Percentiles rank a stretch among this genome's conserved stretches.
phyloP scores from a whole-genome alignment of 352 stramenopile species.

The Phytopythium boreale region DNA sequence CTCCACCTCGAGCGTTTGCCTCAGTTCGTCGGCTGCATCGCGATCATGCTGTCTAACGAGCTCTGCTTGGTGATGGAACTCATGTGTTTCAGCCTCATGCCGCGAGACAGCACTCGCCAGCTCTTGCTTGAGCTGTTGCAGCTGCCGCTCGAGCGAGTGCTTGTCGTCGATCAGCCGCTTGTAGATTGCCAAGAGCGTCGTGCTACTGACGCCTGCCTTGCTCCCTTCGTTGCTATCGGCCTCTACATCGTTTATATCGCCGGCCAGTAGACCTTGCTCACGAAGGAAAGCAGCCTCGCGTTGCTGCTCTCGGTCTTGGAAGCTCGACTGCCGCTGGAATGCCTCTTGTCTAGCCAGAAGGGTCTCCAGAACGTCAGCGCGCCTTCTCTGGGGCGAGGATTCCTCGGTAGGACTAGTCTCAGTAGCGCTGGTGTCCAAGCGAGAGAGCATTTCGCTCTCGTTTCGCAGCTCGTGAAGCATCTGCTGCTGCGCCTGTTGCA shows the following conservation, averaged over 20 bases:
- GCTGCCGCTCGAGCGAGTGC: conserved; percentile 11
- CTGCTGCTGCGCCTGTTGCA: conserved; percentile 17
- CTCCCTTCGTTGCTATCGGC: not conserved
- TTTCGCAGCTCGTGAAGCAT: conserved; percentile 17
- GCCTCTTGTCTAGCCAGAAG: conserved; percentile 18
- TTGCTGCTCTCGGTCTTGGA: conserved; percentile 10
- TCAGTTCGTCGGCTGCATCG: not conserved
- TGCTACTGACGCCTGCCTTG: conserved; percentile 9
- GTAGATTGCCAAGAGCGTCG: conserved; percentile 26
- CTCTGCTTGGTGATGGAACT: conserved; percentile 2
- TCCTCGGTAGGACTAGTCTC: not conserved
- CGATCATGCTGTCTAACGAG: not conserved
- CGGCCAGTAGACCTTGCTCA: conserved; percentile 13
- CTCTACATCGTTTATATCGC: not conserved
- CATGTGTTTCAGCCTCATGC: not conserved
- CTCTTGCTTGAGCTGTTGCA: conserved; percentile 11
- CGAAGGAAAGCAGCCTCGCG: conserved; percentile 17
- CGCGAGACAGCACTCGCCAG: conserved; percentile 7
- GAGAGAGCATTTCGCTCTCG: conserved; percentile 23
- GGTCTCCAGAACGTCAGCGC: conserved; percentile 21
- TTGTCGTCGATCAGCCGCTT: conserved; percentile 6
- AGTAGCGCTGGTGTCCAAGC: conserved; percentile 9
- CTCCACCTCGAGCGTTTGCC: not conserved
- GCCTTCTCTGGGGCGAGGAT: conserved; percentile 1
- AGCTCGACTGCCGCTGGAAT: not conserved